phyloP scores from a whole-genome alignment of 2,329 filamentous ascomycete genomes.

The Cytospora leucostoma region DNA sequence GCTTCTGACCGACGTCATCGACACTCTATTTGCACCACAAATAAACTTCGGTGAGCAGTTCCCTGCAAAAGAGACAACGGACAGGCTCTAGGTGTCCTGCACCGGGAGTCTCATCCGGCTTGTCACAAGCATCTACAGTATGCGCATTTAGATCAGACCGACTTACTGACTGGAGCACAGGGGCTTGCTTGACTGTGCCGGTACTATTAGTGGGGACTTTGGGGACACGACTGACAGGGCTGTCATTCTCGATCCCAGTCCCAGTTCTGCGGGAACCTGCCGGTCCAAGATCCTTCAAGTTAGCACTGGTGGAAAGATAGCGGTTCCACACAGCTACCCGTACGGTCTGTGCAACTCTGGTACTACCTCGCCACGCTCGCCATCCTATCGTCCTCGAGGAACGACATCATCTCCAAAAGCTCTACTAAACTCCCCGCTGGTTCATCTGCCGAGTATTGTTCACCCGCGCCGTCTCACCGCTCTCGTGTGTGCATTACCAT shows the following conservation, averaged over 20 bases:
- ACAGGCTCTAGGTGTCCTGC: background rate
- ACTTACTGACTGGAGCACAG: constrained; percentile 4
- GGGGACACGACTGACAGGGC: constrained; percentile 1
- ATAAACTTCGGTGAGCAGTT: constrained; percentile 9
- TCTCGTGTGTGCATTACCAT: background rate
- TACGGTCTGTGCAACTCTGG: constrained; percentile 15
- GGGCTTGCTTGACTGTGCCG: constrained; percentile 9
- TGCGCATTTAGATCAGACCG: too few relatives aligned
- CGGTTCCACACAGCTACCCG: constrained; percentile 18
- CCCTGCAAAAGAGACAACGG: background rate
- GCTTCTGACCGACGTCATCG: constrained; percentile 3
- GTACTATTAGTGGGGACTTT: constrained; percentile 8
- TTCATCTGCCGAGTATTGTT: background rate
- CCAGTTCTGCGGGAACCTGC: constrained; percentile 13
- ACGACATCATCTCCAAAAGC: background rate
- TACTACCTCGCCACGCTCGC: constrained; percentile 1
- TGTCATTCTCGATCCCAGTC: constrained; percentile 1
- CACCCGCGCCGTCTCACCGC: constrained; percentile 1
- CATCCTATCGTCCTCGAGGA: constrained; percentile 11
- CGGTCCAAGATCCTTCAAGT: constrained; percentile 8
- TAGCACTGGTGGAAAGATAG: constrained; percentile 6
- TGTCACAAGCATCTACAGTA: background rate
- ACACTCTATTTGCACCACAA: constrained; percentile 8
- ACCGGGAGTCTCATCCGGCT: background rate
- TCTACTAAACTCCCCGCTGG: background rate